These are phyloP conservation scores for Leishmania lainsoni DNA, from an alignment of 208 protist species.

Conservation along the genomic window DNA sequence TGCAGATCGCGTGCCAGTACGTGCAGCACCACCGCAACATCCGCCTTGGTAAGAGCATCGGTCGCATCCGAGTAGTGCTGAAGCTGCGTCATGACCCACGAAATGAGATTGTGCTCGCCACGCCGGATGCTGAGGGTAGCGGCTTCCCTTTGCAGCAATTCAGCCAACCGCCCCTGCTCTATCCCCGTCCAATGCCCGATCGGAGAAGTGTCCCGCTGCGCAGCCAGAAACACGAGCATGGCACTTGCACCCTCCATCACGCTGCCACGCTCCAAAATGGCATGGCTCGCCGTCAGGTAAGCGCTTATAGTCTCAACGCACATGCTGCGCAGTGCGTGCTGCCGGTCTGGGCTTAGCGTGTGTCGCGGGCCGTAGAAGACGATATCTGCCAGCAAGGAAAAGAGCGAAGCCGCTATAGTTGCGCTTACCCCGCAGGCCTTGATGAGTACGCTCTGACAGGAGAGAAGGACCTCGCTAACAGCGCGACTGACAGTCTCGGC, in stretches of 20 bases:
- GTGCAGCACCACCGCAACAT: conserved; percentile 14
- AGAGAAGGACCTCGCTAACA: conserved; percentile 29
- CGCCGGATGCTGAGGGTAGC: conserved; percentile 14
- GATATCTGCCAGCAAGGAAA: conserved; percentile 59
- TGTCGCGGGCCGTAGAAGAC: conserved; percentile 48
- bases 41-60: background rate
- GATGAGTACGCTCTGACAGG: conserved; percentile 17
- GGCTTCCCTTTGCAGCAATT: conserved; percentile 13
- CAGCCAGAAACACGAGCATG: conserved; percentile 21
- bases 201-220: conserved; percentile 3
- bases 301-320: conserved; percentile 22
- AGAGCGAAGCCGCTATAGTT: conserved; percentile 52
- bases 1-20: conserved; percentile 17
- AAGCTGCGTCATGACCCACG: conserved; percentile 30
- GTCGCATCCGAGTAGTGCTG: conserved; percentile 18
- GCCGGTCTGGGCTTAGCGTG: conserved; percentile 1
- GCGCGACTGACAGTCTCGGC: conserved; percentile 25
- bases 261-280: conserved; percentile 34
- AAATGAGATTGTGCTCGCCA: conserved; percentile 35
- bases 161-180: conserved; percentile 8
- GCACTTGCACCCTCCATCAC: conserved; percentile 33
- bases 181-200: conserved; percentile 18
- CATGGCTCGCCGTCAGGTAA: conserved; percentile 20
- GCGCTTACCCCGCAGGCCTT: conserved; percentile 44
- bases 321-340: conserved; percentile 18